Base-by-base conservation (phyloP, 2,329 filamentous ascomycete species). In the Fusarium tuaranense region DNA sequence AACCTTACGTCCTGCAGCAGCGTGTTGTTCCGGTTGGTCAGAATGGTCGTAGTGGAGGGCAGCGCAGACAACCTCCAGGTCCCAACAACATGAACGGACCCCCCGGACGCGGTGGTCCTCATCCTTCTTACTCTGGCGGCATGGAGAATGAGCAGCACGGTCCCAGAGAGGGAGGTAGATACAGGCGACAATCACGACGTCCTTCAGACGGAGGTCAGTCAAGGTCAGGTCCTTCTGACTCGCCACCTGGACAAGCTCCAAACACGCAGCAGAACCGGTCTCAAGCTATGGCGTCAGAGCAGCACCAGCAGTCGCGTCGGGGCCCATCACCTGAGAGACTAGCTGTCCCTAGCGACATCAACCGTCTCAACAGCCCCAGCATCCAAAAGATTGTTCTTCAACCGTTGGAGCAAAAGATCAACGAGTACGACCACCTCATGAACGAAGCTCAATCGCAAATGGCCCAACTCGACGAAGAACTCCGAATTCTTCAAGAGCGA, bases 311-410 rank as follows among this genome's bases (percentile, higher is more conserved):
- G 46, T 73, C 76, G 67, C 70, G 77, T 22, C 74, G 73, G 2
- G 70, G 64, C 1, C 59, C 69, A 13, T 77, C 78, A 7, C 76
- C 72, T 2, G 67, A 72, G 4, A 68, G 69, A 36, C 68, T 71
- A 27, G 67, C 68, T 39, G 61, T 74, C 6, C 73, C 74, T 7
- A 75, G 76, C 22, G 64, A 75, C 53, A 84, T 87, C 78, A 80
- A 80, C 71, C 84, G 85, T n/a, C 80, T 87, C 67, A 83, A 85
- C 71, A 86, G 83, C 69, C 85, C 85, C 20, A 84, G 82, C 76
- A 82, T 87, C 60, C 76, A 81, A 63, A 81, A 84, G 70, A 84
- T 80, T 73, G 85, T 87, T 67, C 83, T 87, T 38, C 83, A 84
- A 69, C 85, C 85, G 7, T 84, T 87, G 0, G 83, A 86, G 69